phyloP scores from a whole-genome alignment of 2,329 filamentous ascomycete genomes.

The Elsinoe ampelina region DNA sequence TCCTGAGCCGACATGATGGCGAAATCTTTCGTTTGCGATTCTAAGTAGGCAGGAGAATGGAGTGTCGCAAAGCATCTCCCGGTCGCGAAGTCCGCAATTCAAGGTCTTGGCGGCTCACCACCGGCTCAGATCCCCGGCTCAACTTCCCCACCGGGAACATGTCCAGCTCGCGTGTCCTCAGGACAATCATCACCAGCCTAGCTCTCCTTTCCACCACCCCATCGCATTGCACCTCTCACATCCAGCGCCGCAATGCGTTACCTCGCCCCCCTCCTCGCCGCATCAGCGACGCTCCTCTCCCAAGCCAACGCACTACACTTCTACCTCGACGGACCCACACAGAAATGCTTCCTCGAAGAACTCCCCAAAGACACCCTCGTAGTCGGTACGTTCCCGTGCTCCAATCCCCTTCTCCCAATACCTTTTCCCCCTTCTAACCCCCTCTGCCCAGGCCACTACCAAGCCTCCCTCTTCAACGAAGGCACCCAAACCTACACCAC shows the following conservation, averaged over 20 bases:
- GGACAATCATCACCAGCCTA: neutral
- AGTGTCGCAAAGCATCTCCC: neutral
- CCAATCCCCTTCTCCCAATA: neutral
- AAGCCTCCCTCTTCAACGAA: slow-evolving; percentile 74
- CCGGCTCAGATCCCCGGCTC: neutral
- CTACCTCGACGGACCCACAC: slow-evolving; percentile 75
- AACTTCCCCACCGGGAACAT: neutral
- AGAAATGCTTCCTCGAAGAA: slow-evolving; percentile 98
- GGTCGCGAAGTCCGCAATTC: slow-evolving; percentile 1
- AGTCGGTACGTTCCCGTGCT: slow-evolving; percentile 55
- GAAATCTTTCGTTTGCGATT: neutral
- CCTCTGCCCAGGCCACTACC: slow-evolving; percentile 59
- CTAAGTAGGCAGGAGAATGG: neutral
- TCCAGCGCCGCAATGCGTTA: neutral
- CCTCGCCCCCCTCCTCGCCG: slow-evolving; percentile 10
- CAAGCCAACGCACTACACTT: slow-evolving; percentile 84
- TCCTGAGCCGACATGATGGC: slow-evolving; percentile 38
- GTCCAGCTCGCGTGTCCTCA: slow-evolving; percentile 14
- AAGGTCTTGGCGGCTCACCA: slow-evolving; percentile 5
- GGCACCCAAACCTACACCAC: slow-evolving; percentile 57
- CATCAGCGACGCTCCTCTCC: slow-evolving; percentile 30
- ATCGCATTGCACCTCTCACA: neutral
- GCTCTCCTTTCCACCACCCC: slow-evolving; percentile 2
- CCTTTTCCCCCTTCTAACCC: neutral
- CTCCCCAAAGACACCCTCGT: slow-evolving; percentile 95